Evolutionary conservation across 768 basidiomycete genomes (phyloP).

Genomic region (Suillus lakei): DNA sequence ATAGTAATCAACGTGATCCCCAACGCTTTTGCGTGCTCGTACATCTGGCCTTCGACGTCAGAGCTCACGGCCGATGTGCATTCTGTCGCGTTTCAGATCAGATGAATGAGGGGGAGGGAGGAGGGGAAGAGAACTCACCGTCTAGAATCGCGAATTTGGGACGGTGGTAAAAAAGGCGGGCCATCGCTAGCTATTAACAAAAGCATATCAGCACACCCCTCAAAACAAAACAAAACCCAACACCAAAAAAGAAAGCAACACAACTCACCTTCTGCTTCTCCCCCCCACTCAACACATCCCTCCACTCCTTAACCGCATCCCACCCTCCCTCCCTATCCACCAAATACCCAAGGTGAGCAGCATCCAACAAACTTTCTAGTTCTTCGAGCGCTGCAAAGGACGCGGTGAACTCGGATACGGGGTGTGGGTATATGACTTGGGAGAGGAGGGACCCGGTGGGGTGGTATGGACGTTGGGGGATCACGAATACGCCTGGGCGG

Average conservation of each 20-base stretch:
- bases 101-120: constrained; percentile 47
- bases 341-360: constrained; percentile 84
- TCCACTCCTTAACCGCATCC: constrained; percentile 91
- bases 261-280: constrained; percentile 87
- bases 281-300: constrained; percentile 93
- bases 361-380: constrained; percentile 75
- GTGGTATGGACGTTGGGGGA: constrained; percentile 95
- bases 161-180: constrained; percentile 88
- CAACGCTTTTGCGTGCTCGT: constrained; percentile 86
- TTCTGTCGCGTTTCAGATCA: constrained; percentile 49
- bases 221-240: constrained; percentile 2
- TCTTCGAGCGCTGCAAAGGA: constrained; percentile 59
- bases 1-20: constrained; percentile 95
- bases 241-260: not conserved
- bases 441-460: constrained; percentile 85
- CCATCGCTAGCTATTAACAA: constrained; percentile 80
- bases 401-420: not conserved
- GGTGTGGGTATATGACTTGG: constrained; percentile 77
- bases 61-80: constrained; percentile 96
- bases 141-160: constrained; percentile 87
- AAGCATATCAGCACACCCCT: not conserved
- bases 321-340: constrained; percentile 90
- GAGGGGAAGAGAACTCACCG: constrained; percentile 8
- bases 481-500: constrained; percentile 70
- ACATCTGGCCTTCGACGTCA: constrained; percentile 96